A percentile compares a stretch with the other conserved stretches of the same genome.
Conservation (phyloP, 2,329 filamentous ascomycete species). For the Penicillium sp. region DNA sequence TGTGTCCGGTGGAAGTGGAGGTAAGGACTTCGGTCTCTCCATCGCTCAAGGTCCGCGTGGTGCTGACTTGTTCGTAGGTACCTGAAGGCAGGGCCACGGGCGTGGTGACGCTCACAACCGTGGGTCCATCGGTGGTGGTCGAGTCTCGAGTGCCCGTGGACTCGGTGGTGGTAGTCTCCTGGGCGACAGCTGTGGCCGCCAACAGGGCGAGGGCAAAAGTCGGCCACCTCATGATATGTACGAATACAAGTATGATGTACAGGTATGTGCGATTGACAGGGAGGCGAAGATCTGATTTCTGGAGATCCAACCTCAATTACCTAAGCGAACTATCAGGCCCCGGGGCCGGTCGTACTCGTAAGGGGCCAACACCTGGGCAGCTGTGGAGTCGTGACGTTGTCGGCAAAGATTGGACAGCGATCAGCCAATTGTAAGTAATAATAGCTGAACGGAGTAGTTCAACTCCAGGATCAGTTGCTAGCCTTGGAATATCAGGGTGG, state of each 20-base stretch:
- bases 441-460: not conserved
- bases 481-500: no score
- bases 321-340: not conserved
- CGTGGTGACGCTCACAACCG: constrained; percentile 22
- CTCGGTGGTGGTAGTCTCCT: constrained; percentile 7
- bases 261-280: not conserved
- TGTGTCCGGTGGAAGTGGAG: constrained; percentile 27
- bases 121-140: constrained; percentile 23
- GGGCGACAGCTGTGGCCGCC: constrained; percentile 13
- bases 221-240: constrained; percentile 20
- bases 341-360: not conserved
- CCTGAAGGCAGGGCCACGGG: constrained; percentile 40
- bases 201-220: constrained; percentile 16
- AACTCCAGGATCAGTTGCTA: no score
- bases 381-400: constrained; percentile 12
- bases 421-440: constrained; percentile 11
- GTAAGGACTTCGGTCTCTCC: constrained; percentile 17
- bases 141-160: not conserved
- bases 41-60: constrained; percentile 35
- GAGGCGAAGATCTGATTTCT: not conserved
- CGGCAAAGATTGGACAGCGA: not conserved
- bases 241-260: not conserved
- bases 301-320: not conserved
- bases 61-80: constrained; percentile 39
- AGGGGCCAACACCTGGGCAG: not conserved